Percentiles rank a stretch among this genome's conserved stretches.
These are phyloP conservation scores for Platanthera guangdongensis DNA, from an alignment of 106 monocot species.

Conservation along the genomic window DNA sequence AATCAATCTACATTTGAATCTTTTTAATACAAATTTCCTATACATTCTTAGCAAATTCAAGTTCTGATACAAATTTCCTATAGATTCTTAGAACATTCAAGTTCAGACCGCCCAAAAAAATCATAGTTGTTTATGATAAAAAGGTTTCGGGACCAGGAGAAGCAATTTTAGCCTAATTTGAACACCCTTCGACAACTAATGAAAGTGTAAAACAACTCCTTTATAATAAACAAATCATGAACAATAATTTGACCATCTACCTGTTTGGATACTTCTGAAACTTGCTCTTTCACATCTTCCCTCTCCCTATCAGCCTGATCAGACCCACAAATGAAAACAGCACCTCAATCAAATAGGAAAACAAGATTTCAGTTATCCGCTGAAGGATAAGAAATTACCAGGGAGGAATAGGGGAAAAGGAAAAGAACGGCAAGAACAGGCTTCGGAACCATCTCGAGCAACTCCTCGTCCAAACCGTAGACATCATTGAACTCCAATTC, in stretches of 20 bases:
- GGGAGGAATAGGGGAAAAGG: slow-evolving; percentile 50
- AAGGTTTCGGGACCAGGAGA: too few relatives aligned
- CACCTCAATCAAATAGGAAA: neutral
- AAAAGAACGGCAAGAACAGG: slow-evolving; percentile 92
- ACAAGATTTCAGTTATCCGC: neutral
- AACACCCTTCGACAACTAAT: too few relatives aligned
- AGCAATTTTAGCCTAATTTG: too few relatives aligned
- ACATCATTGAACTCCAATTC: slow-evolving; percentile 87
- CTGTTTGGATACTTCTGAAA: neutral
- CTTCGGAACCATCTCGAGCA: slow-evolving; percentile 82
- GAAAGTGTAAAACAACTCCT: too few relatives aligned
- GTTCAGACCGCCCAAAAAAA: too few relatives aligned
- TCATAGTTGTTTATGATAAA: too few relatives aligned
- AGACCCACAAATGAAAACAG: neutral
- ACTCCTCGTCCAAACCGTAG: slow-evolving; percentile 79
- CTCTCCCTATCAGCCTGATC: slow-evolving; percentile 22
- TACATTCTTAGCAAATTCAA: too few relatives aligned
- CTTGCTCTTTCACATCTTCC: slow-evolving; percentile 8
- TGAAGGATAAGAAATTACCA: slow-evolving; percentile 19
- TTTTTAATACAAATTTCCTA: too few relatives aligned
- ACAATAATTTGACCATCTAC: neutral
- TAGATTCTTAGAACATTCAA: too few relatives aligned
- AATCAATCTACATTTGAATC: too few relatives aligned
- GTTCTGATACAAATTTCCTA: too few relatives aligned
- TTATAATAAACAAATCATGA: neutral